A percentile compares a stretch with the other conserved stretches of the same genome.
Evolutionary conservation across 768 basidiomycete genomes (phyloP).

Genomic region (Psilocybe subaeruginosa): DNA sequence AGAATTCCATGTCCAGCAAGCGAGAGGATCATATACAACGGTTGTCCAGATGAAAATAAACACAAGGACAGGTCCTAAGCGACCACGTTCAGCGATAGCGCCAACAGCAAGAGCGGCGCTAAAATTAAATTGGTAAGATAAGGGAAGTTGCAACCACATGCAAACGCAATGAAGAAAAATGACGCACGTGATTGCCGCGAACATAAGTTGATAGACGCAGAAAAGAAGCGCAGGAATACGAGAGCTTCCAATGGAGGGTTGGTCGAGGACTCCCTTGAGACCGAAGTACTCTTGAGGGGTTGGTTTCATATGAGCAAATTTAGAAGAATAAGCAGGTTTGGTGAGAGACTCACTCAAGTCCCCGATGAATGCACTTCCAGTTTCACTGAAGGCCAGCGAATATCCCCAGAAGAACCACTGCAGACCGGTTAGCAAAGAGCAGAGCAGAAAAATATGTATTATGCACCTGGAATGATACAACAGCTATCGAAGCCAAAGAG

Average conservation of each 20-base stretch:
- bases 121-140: slow-evolving; percentile 27
- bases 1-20: slow-evolving; percentile 95
- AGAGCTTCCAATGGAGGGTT: slow-evolving; percentile 72
- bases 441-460: background rate
- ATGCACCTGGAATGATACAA: slow-evolving; percentile 83
- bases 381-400: slow-evolving; percentile 88
- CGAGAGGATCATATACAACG: slow-evolving; percentile 91
- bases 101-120: slow-evolving; percentile 90
- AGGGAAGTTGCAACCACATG: background rate
- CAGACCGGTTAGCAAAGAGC: background rate
- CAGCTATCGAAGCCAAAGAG: slow-evolving; percentile 73
- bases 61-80: slow-evolving; percentile 83
- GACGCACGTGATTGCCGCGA: slow-evolving; percentile 83
- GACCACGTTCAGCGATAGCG: slow-evolving; percentile 88
- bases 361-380: slow-evolving; percentile 77
- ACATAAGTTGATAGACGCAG: slow-evolving; percentile 89
- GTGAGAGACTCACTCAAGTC: slow-evolving; percentile 63
- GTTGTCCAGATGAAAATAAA: slow-evolving; percentile 93
- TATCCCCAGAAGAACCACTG: slow-evolving; percentile 99
- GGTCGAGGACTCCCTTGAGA: slow-evolving; percentile 74
- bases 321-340: background rate
- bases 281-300: slow-evolving; percentile 70
- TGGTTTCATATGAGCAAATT: slow-evolving; percentile 3
- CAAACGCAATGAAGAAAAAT: background rate
- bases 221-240: slow-evolving; percentile 78